These are phyloP conservation scores for Persicaria maculosa DNA, from an alignment of 148 eudicot genomes.

Conservation along the genomic window DNA sequence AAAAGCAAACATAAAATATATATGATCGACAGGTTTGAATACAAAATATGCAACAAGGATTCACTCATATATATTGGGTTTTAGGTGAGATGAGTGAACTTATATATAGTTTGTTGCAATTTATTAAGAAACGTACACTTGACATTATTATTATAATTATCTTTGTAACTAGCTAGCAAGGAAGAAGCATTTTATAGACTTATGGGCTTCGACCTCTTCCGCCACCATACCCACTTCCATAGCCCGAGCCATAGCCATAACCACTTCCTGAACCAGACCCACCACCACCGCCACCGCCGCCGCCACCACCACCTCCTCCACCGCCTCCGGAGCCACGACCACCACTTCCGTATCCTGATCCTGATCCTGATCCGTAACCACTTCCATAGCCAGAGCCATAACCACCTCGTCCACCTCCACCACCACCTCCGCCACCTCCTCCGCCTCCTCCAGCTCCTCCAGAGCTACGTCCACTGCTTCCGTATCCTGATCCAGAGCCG, in stretches of 20 bases:
- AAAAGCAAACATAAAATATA: no score
- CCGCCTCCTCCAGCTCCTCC: background rate
- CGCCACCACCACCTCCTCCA: background rate
- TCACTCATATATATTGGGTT: no score
- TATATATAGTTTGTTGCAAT: background rate
- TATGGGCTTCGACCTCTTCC: background rate
- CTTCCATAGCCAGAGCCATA: background rate
- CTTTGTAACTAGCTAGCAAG: background rate
- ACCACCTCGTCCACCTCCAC: background rate
- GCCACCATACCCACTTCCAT: background rate
- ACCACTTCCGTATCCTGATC: background rate
- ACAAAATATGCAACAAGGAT: no score
- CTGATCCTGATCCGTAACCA: background rate
- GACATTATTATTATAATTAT: background rate
- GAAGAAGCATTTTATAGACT: no score
- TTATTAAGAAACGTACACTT: background rate
- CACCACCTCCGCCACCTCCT: background rate
- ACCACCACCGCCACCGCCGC: background rate
- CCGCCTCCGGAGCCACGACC: background rate
- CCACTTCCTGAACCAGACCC: background rate
- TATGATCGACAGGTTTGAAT: no score
- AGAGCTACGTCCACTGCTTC: no score
- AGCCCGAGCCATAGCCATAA: background rate
- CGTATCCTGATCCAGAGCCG: no score
- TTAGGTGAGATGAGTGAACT: background rate